A percentile compares a stretch with the other conserved stretches of the same genome.
phyloP scores from a whole-genome alignment of 257 asterid species.

The Verbena officinalis region DNA sequence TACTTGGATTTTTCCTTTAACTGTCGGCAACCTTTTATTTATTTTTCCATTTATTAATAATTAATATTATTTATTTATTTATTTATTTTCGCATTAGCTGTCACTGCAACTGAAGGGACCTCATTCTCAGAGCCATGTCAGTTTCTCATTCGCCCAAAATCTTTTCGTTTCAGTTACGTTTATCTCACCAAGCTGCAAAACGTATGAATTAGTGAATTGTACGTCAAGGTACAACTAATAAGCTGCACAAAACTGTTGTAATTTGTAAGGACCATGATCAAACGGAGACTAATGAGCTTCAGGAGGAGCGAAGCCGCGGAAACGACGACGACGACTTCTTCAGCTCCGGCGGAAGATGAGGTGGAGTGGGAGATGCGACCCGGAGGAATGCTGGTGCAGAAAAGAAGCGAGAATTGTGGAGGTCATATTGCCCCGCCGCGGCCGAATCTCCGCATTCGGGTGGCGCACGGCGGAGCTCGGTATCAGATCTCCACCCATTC shows the following conservation, averaged over 20 bases:
- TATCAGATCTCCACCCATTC: slow-evolving; percentile 55
- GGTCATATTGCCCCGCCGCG: background rate
- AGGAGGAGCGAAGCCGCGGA: slow-evolving; percentile 34
- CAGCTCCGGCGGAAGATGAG: slow-evolving; percentile 35
- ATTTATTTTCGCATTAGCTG: slow-evolving; percentile 38
- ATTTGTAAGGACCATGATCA: slow-evolving; percentile 36
- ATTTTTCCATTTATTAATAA: no score
- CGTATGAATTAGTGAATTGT: background rate
- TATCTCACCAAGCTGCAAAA: slow-evolving; percentile 20
- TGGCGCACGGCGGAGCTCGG: slow-evolving; percentile 46
- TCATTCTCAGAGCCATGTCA: slow-evolving; percentile 18
- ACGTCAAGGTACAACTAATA: slow-evolving; percentile 4
- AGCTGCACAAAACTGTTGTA: background rate
- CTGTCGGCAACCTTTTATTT: slow-evolving; percentile 52
- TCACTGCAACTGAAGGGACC: slow-evolving; percentile 37
- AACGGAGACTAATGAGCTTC: slow-evolving; percentile 36
- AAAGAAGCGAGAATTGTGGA: slow-evolving; percentile 39
- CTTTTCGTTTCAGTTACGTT: slow-evolving; percentile 28
- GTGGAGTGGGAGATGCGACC: slow-evolving; percentile 74
- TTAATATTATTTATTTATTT: no score
- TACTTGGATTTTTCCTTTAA: slow-evolving; percentile 27
- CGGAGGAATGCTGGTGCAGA: slow-evolving; percentile 80
- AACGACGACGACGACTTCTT: slow-evolving; percentile 29
- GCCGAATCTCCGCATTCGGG: slow-evolving; percentile 50
- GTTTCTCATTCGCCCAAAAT: slow-evolving; percentile 29